A percentile compares a stretch with the other conserved stretches of the same genome.
Evolutionary conservation across 2,329 filamentous ascomycete genomes (phyloP).

Genomic region (Colletotrichum sp.): DNA sequence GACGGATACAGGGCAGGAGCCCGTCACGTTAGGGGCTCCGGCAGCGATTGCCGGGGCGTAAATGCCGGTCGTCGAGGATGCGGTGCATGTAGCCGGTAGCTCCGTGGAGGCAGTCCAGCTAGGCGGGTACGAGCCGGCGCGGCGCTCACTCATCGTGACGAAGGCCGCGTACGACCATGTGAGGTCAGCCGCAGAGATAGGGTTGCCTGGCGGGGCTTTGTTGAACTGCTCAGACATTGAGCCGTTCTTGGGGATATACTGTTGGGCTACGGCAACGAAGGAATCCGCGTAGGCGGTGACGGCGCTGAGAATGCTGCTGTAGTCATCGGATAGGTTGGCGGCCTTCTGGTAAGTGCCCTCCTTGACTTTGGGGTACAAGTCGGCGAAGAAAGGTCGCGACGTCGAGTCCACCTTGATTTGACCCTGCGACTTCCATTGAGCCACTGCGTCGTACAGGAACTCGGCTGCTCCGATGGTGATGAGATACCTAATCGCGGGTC

Average conservation of each 20-base stretch:
- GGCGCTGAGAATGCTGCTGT: constrained; percentile 47
- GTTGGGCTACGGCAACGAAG: constrained; percentile 51
- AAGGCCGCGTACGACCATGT: constrained; percentile 61
- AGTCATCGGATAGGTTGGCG: constrained; percentile 34
- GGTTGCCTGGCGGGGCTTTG: constrained; percentile 37
- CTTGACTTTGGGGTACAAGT: constrained; percentile 51
- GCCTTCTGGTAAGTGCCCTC: constrained; percentile 50
- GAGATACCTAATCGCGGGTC: constrained; percentile 38
- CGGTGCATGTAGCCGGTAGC: constrained; percentile 30
- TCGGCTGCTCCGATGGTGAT: constrained; percentile 62
- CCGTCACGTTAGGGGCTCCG: constrained; percentile 37
- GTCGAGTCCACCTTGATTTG: constrained; percentile 52
- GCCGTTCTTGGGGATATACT: constrained; percentile 53
- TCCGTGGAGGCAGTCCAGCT: constrained; percentile 28
- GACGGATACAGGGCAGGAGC: constrained; percentile 37
- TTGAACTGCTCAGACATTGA: constrained; percentile 55
- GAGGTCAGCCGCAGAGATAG: constrained; percentile 50
- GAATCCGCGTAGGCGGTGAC: constrained; percentile 60
- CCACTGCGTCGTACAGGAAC: constrained; percentile 61
- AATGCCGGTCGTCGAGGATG: constrained; percentile 27
- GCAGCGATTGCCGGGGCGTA: constrained; percentile 39
- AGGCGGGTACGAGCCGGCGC: constrained; percentile 35
- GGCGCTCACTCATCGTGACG: constrained; percentile 48
- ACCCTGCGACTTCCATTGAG: constrained; percentile 54
- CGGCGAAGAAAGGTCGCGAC: constrained; percentile 61